Conservation (phyloP, 306 rosid genomes). For the Hylodesmum podocarpum region DNA sequence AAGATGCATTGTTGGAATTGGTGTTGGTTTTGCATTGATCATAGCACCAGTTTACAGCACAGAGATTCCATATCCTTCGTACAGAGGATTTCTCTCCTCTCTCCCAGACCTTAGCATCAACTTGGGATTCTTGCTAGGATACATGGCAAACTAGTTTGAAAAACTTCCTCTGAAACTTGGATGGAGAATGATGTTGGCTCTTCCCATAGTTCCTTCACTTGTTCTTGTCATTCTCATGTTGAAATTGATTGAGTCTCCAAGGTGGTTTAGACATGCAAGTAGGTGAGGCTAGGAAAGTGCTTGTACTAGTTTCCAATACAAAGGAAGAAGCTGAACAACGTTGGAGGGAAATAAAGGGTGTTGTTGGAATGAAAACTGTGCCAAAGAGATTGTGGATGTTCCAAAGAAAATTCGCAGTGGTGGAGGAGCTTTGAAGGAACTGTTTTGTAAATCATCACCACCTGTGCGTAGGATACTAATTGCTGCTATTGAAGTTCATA, state of each 20-base stretch:
- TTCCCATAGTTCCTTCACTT: constrained; percentile 67
- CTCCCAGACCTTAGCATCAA: constrained; percentile 61
- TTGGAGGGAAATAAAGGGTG: constrained; percentile 50
- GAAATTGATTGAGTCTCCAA: constrained; percentile 67
- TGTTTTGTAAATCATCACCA: constrained; percentile 46
- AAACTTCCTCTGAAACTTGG: constrained; percentile 50
- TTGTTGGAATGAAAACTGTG: constrained; percentile 49
- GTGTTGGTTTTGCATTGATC: constrained; percentile 70
- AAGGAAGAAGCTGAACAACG: constrained; percentile 56
- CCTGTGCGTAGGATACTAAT: constrained; percentile 55
- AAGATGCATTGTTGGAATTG: constrained; percentile 62
- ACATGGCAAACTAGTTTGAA: constrained; percentile 54
- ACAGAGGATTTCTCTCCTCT: constrained; percentile 57
- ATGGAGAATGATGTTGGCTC: constrained; percentile 73
- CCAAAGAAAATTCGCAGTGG: not conserved
- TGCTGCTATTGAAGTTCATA: constrained; percentile 62
- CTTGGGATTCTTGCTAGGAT: constrained; percentile 62
- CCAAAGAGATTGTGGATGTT: constrained; percentile 36
- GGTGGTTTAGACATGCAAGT: constrained; percentile 81
- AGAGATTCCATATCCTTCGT: constrained; percentile 60
- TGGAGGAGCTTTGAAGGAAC: constrained; percentile 53
- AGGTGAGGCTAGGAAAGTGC: constrained; percentile 49
- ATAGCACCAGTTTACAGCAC: constrained; percentile 68
- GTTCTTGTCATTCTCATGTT: constrained; percentile 46
- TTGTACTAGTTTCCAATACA: constrained; percentile 44